Base-by-base conservation (phyloP, 2,329 filamentous ascomycete genomes). In the Phaeosphaeriaceae sp. region DNA sequence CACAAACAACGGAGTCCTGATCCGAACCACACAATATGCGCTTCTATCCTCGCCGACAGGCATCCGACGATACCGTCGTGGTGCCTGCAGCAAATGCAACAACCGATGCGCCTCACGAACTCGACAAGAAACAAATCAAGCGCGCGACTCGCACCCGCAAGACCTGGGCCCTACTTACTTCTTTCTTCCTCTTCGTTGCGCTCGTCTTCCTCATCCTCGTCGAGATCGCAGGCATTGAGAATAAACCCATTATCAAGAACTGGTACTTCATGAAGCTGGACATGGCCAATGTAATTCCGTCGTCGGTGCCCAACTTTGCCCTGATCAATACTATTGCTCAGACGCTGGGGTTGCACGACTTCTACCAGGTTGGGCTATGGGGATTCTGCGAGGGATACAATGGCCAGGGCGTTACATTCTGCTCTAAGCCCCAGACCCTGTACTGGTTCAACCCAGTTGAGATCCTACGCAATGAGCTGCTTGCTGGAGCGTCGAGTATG, bases 391-490 rank as follows among this genome's bases (percentile, higher is more conserved):
- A 96, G 76, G 93, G 93, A 20, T 96, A 93, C 77, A 82, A 86
- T 55, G 84, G 86, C 67, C 83, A 89, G 78, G 91, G 91, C 40
- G 88, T 95, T 61, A 94, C 91, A 0, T 80, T 81, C 62, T 98
- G 94, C 79, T 93, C 90, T 7, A 78, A 80, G 6, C 90, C 92
- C 0, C 70, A 86, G 68, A 82, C 83, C 7, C 82, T 93, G 55
- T 98, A 91, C 80, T 96, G 91, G 89, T 97, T 97, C 81, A 92
- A 97, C 75, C 93, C 93, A 0, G 89, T 97, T 44, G 82, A 89
- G 56, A 92, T 97, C 65, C 81, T 98, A 48, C 82, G 92, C 62
- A 86, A 86, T 67, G 90, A 97, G 79, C 83, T 98, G 25, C 84
- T 98, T 10, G 80, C 91, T 11, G 92, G 93, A 45, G 92, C 93